Evolutionary conservation across 352 stramenopile genomes (phyloP).

Genomic region (Phytophthora aleatoria): DNA sequence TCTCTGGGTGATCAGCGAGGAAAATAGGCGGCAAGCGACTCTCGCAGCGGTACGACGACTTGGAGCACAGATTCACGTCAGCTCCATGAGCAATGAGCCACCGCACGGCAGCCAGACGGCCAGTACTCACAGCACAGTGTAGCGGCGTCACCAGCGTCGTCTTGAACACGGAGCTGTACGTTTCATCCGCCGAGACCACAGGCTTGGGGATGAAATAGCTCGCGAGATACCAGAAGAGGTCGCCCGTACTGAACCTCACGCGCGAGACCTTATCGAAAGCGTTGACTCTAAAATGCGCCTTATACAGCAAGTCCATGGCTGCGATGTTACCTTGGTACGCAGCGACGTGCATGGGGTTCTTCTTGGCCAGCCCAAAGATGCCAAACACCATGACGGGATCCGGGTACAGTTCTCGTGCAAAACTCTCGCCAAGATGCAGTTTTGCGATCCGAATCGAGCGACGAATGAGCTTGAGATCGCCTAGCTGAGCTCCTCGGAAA

Average conservation of each 20-base stretch:
- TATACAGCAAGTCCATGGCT: constrained; percentile 67
- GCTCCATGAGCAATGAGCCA: constrained; percentile 77
- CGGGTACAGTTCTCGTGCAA: constrained; percentile 68
- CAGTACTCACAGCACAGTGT: constrained; percentile 82
- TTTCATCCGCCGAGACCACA: constrained; percentile 66
- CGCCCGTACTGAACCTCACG: constrained; percentile 74
- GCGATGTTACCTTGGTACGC: constrained; percentile 82
- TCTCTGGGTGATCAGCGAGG: constrained; percentile 79
- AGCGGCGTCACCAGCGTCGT: constrained; percentile 76
- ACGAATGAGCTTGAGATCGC: constrained; percentile 64
- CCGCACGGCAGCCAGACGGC: constrained; percentile 67
- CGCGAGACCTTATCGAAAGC: constrained; percentile 84
- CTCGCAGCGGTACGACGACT: constrained; percentile 73
- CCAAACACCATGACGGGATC: constrained; percentile 69
- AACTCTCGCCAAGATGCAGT: constrained; percentile 52
- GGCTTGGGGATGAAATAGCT: constrained; percentile 75
- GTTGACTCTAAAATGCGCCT: constrained; percentile 66
- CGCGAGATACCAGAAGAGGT: constrained; percentile 85
- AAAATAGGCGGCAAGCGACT: constrained; percentile 79
- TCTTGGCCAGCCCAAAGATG: constrained; percentile 78
- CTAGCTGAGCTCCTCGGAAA: constrained; percentile 73
- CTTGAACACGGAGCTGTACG: constrained; percentile 69
- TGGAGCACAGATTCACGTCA: constrained; percentile 79
- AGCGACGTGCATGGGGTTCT: constrained; percentile 87
- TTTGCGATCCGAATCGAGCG: constrained; percentile 62